Base-by-base conservation (phyloP, 768 basidiomycete genomes). In the Suillus occidentalis region DNA sequence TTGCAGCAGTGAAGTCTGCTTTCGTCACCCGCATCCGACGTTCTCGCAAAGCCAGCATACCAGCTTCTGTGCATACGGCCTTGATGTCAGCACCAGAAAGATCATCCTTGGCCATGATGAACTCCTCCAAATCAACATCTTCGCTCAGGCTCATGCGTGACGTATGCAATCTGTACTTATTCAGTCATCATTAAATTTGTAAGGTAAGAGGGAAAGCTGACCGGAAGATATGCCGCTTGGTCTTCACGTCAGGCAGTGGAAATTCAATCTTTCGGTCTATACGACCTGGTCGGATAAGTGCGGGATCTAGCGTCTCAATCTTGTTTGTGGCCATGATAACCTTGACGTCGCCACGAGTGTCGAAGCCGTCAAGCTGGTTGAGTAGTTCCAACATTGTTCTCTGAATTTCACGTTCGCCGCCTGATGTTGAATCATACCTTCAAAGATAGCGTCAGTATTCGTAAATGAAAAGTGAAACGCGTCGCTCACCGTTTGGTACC, bases 251-350 rank as follows among this genome's bases (percentile, higher is more conserved):
- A 16, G 97, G 97, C 39, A 99, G 79, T 18, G 95, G 96, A 82
- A 97, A 97, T 75, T 97, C 97, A 60, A 99, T 99, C 83, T 99
- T 99, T 61, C 97, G 87, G 73, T 99, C 97, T 67, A 99, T 99
- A 72, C 97, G 94, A 56, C 97, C 97, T 6, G 97, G 97, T 60
- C 97, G 92, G 72, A 99, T 97, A 66, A 99, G 88, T 20, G 97
- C 97, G 62, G 97, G 97, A 78, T 99, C 97, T 36, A 99, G 86
- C 4, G 94, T 89, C 76, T 99, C 97, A 71, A 99, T 99, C 79
- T 86, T 89, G 81, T 99, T 99, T 6, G 97, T 99, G 14, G 97
- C 97, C 97, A 99, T 99, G 76, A 99, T 98, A 69, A 99, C 97
- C 79, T 99, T 99, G 65, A 99, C 96, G 74, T 99, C 97, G n/a